These are phyloP conservation scores for Hortiboletus campestris DNA, from an alignment of 768 basidiomycete genomes.

Conservation along the genomic window DNA sequence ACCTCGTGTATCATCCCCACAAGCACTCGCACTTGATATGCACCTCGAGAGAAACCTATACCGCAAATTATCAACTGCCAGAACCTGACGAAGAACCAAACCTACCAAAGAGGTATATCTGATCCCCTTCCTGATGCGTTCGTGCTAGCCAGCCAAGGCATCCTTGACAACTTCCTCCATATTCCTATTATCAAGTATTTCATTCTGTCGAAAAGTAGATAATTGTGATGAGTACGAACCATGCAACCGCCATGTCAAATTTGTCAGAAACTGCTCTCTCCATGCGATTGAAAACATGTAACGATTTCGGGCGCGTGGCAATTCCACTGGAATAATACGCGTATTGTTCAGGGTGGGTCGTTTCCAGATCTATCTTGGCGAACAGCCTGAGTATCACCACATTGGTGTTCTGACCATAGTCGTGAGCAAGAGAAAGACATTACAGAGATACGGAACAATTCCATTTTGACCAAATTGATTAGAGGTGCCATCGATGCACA, in stretches of 20 bases:
- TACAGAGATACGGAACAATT: neutral
- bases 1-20: conserved; percentile 43
- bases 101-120: conserved; percentile 36
- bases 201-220: neutral
- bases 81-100: neutral
- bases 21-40: conserved; percentile 40
- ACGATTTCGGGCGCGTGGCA: conserved; percentile 33
- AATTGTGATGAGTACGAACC: conserved; percentile 23
- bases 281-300: conserved; percentile 22
- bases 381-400: conserved; percentile 41
- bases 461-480: conserved; percentile 24
- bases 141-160: conserved; percentile 34
- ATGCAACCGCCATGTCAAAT: conserved; percentile 39
- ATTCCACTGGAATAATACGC: conserved; percentile 41
- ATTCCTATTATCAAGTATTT: conserved; percentile 24
- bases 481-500: conserved; percentile 26
- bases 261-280: conserved; percentile 20
- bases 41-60: conserved; percentile 43
- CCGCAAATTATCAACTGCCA: neutral
- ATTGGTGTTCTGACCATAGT: conserved; percentile 34
- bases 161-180: conserved; percentile 34
- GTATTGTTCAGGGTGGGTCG: conserved; percentile 20
- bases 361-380: conserved; percentile 23
- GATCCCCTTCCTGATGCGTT: conserved; percentile 31
- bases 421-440: conserved; percentile 1